Evolutionary conservation across 2,329 filamentous ascomycete species (phyloP).

Genomic region (Neofusicoccum parvum): DNA sequence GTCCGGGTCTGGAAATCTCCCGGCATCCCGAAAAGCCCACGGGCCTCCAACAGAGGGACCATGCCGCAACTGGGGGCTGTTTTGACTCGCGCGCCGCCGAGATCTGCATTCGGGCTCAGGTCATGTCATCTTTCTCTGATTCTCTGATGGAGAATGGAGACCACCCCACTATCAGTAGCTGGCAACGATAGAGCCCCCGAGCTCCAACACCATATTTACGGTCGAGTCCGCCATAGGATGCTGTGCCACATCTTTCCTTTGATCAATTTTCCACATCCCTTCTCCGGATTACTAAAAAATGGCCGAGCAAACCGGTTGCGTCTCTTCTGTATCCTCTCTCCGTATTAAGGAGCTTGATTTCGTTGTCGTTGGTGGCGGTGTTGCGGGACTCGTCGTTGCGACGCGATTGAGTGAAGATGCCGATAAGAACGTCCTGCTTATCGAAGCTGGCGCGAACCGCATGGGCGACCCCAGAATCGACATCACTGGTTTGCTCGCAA

Average conservation of each 20-base stretch:
- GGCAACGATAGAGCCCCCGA: not conserved
- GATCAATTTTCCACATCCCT: not conserved
- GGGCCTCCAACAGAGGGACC: not conserved
- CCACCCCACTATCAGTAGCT: not conserved
- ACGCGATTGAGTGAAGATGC: constrained; percentile 31
- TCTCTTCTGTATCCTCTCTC: not conserved
- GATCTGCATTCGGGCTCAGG: too few species aligned
- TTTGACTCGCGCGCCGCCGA: not conserved
- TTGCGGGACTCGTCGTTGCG: constrained; percentile 24
- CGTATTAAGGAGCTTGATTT: constrained; percentile 20
- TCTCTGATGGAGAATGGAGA: not conserved
- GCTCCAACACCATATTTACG: not conserved
- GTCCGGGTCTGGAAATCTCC: not conserved
- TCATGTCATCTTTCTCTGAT: too few species aligned
- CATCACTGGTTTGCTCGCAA: constrained; percentile 27
- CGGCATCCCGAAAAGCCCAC: not conserved
- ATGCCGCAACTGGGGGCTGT: not conserved
- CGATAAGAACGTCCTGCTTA: constrained; percentile 24
- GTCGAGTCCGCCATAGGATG: too few species aligned
- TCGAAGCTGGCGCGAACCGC: constrained; percentile 30
- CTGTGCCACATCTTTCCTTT: not conserved
- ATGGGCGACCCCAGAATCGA: constrained; percentile 34
- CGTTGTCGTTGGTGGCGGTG: constrained; percentile 25
- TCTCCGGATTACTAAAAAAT: not conserved
- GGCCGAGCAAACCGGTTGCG: not conserved